A percentile compares a stretch with the other conserved stretches of the same genome.
phyloP scores from a whole-genome alignment of 2,329 filamentous ascomycete genomes.

The Penicillium sp. region DNA sequence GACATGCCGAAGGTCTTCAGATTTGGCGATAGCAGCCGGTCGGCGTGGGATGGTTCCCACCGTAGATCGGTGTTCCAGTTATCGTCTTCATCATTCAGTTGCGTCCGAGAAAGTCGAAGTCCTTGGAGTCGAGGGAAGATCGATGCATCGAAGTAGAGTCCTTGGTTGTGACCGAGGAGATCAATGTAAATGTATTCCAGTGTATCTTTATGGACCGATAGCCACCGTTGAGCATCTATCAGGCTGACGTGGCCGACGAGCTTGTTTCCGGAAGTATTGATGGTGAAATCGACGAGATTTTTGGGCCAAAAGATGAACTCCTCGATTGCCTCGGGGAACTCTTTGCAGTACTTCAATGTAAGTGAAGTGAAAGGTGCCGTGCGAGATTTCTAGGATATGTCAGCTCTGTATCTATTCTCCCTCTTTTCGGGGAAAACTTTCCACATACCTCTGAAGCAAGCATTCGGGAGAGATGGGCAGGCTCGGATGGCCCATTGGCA shows the following conservation, averaged over 20 bases:
- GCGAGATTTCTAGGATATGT: background rate
- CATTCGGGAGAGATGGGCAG: background rate
- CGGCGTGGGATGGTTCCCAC: constrained; percentile 10
- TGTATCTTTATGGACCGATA: constrained; percentile 8
- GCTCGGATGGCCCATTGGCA: constrained; percentile 1
- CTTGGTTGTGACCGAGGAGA: constrained; percentile 7
- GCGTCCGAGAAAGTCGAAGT: constrained; percentile 9
- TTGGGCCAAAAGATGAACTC: constrained; percentile 9
- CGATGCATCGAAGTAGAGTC: constrained; percentile 4
- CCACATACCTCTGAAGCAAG: background rate
- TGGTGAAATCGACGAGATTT: constrained; percentile 7
- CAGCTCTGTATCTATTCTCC: background rate
- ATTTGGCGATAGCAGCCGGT: constrained; percentile 7
- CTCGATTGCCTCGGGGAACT: constrained; percentile 10
- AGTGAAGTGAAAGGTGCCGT: constrained; percentile 11
- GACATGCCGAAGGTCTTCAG: constrained; percentile 8
- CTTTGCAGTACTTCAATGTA: constrained; percentile 8
- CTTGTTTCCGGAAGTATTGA: constrained; percentile 9
- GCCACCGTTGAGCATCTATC: constrained; percentile 1
- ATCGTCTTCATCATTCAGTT: constrained; percentile 11
- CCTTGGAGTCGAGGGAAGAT: constrained; percentile 6
- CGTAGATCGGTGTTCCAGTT: constrained; percentile 1
- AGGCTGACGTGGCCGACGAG: constrained; percentile 7
- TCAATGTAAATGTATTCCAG: constrained; percentile 8
- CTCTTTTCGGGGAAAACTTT: background rate